A percentile compares a stretch with the other conserved stretches of the same genome.
Evolutionary conservation across 2,329 filamentous ascomycete species (phyloP).

Genomic region (Pseudogymnoascus sp.): DNA sequence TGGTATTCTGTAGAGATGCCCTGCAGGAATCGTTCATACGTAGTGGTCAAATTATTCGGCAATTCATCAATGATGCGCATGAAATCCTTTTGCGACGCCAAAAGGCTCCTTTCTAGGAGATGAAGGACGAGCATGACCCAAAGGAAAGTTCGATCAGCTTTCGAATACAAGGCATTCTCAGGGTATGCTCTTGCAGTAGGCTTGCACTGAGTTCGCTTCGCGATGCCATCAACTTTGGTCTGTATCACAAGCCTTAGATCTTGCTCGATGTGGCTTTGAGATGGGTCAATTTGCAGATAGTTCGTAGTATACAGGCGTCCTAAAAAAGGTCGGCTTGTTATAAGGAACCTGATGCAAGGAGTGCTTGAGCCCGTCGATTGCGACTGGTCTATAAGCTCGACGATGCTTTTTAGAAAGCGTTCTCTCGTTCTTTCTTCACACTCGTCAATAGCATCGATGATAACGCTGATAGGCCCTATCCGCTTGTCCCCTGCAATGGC

Average conservation of each 20-base stretch:
- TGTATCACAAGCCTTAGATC: constrained; percentile 31
- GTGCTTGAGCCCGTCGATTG: constrained; percentile 11
- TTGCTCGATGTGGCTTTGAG: constrained; percentile 18
- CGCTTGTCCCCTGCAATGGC: constrained; percentile 27
- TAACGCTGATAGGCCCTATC: constrained; percentile 25
- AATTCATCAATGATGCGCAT: constrained; percentile 28
- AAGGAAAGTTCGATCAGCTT: constrained; percentile 32
- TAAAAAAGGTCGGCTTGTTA: constrained; percentile 22
- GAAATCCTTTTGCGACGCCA: constrained; percentile 24
- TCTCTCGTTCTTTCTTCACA: constrained; percentile 27
- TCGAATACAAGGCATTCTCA: constrained; percentile 25
- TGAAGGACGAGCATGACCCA: constrained; percentile 33
- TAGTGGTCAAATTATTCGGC: constrained; percentile 26
- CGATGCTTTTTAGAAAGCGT: constrained; percentile 24
- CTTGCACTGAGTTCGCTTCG: constrained; percentile 20
- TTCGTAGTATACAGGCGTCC: constrained; percentile 13
- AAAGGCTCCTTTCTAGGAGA: constrained; percentile 26
- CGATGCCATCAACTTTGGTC: constrained; percentile 28
- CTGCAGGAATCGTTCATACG: constrained; percentile 28
- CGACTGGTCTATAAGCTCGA: constrained; percentile 17
- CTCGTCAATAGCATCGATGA: constrained; percentile 35
- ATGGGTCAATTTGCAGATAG: constrained; percentile 23
- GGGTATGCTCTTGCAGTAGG: constrained; percentile 25
- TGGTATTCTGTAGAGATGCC: constrained; percentile 23
- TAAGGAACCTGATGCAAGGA: constrained; percentile 29